A percentile compares a stretch with the other conserved stretches of the same genome.
Conservation (phyloP, 306 rosid species). For the Medicago arabica region DNA sequence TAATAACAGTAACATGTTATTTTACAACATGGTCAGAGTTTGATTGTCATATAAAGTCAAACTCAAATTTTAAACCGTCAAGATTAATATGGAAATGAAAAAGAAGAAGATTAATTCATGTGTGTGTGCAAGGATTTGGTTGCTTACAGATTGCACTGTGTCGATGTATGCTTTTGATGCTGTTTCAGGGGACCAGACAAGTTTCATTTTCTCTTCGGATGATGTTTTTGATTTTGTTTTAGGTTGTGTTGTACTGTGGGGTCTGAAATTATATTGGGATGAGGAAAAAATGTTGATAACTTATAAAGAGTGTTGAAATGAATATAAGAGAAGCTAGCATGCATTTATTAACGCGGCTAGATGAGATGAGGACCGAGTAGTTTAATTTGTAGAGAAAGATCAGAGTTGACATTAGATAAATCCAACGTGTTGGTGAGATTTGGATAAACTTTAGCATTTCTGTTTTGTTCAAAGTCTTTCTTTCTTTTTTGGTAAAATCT, state of each 20-base stretch:
- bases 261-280: neutral
- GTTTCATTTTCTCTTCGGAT: slow-evolving; percentile 60
- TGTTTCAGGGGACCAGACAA: slow-evolving; percentile 86
- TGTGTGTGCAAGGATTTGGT: neutral
- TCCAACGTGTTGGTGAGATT: slow-evolving; percentile 59
- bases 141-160: slow-evolving; percentile 81
- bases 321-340: neutral
- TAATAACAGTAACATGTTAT: too few species aligned
- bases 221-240: neutral
- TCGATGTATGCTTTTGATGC: slow-evolving; percentile 92
- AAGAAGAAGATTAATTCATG: neutral
- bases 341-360: neutral
- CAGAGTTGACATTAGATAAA: slow-evolving; percentile 56
- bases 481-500: too few species aligned
- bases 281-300: neutral
- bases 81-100: neutral
- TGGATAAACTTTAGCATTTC: slow-evolving; percentile 37
- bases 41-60: too few species aligned
- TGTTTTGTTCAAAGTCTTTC: neutral
- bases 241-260: neutral
- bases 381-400: neutral
- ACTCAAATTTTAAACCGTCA: too few species aligned
- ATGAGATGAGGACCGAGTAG: neutral
- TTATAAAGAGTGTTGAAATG: neutral
- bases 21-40: too few species aligned